These are phyloP conservation scores for Terfezia claveryi DNA, from an alignment of 495 filamentous ascomycete species.

Conservation along the genomic window DNA sequence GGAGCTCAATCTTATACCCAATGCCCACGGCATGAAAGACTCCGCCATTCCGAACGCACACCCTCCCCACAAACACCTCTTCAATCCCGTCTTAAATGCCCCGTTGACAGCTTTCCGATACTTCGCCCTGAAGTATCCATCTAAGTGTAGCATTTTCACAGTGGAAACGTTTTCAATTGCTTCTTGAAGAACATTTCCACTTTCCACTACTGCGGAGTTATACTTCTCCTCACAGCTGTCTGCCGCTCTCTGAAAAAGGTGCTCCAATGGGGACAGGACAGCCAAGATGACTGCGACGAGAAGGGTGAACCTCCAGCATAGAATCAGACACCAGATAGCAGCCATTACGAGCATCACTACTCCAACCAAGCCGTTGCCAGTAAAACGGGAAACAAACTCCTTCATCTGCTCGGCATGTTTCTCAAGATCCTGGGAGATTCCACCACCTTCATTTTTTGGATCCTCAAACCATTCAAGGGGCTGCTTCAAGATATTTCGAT, in stretches of 20 bases:
- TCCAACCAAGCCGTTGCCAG: constrained; percentile 43
- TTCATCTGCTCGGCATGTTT: constrained; percentile 74
- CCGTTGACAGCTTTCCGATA: constrained; percentile 28
- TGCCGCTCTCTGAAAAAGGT: constrained; percentile 38
- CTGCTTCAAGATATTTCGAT: constrained; percentile 53
- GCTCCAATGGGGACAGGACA: constrained; percentile 42
- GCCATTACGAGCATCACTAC: constrained; percentile 41
- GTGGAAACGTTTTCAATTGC: constrained; percentile 65
- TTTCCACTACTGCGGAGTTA: constrained; percentile 34
- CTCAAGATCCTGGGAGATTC: constrained; percentile 50
- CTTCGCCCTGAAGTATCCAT: constrained; percentile 49
- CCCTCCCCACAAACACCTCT: constrained; percentile 40
- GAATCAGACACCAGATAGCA: constrained; percentile 47
- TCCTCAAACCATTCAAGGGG: constrained; percentile 69
- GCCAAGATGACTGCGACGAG: constrained; percentile 28
- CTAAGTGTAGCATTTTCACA: constrained; percentile 56
- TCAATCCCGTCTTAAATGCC: constrained; percentile 34
- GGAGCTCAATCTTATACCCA: constrained; percentile 23
- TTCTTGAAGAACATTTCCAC: constrained; percentile 45
- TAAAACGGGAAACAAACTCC: constrained; percentile 58
- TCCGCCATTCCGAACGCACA: constrained; percentile 56
- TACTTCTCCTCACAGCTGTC: constrained; percentile 47
- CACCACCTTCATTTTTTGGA: constrained; percentile 26
- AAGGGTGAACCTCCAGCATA: constrained; percentile 65
- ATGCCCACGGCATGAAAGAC: constrained; percentile 44